Percentiles rank a stretch among this genome's conserved stretches.
phyloP scores from a whole-genome alignment of 441 rosid genomes.

The Gossypium schwendimanii region DNA sequence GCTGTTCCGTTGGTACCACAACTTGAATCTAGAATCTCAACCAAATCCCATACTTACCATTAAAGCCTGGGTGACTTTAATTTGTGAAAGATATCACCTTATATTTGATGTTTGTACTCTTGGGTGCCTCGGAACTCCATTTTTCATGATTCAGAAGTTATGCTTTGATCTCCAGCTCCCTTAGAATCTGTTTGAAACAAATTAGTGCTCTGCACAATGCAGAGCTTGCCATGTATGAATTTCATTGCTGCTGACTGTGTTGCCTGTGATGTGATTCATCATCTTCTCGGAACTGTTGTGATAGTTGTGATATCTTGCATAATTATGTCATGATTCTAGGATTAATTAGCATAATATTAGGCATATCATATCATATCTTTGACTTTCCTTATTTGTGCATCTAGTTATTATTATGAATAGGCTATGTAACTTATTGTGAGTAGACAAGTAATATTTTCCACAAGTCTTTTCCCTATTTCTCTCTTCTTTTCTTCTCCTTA shows the following conservation, averaged over 20 bases:
- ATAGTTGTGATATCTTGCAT: too few relatives aligned
- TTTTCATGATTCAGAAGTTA: not conserved
- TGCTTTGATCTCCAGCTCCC: not conserved
- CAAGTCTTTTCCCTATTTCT: too few relatives aligned
- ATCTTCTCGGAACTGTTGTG: not conserved
- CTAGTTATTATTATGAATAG: too few relatives aligned
- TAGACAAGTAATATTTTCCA: too few relatives aligned
- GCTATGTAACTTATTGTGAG: too few relatives aligned
- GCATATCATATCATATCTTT: too few relatives aligned
- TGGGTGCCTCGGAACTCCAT: not conserved
- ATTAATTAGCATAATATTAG: too few relatives aligned
- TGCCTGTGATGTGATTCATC: constrained; percentile 1
- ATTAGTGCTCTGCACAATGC: not conserved
- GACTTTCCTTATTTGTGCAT: too few relatives aligned
- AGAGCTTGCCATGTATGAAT: not conserved
- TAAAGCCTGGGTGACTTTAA: not conserved
- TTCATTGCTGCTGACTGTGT: not conserved
- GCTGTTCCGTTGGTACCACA: not conserved
- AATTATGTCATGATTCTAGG: too few relatives aligned
- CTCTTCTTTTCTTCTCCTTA: too few relatives aligned
- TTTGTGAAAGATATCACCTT: not conserved
- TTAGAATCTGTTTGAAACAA: not conserved
- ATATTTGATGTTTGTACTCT: not conserved
- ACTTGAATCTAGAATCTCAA: constrained; percentile 1
- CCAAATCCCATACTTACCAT: not conserved